Evolutionary conservation across 805 yeast species (phyloP), one percentile per base, ranked within the genome.

Genomic region (Myxozyma geophila): DNA sequence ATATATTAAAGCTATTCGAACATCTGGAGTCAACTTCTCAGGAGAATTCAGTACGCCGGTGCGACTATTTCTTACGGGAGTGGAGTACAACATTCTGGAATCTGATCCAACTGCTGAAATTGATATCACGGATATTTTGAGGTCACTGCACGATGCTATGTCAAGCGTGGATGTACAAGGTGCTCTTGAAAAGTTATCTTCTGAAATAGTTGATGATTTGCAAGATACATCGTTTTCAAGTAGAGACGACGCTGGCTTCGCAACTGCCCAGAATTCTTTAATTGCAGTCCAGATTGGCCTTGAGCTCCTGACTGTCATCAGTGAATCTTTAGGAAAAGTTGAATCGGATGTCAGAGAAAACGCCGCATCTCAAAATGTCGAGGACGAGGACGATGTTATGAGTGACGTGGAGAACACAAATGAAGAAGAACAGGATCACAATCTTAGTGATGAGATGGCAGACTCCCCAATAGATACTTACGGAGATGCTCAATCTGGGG

Each of bases 231-330:
- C 60, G 28, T 28, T 28, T 28, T 28, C 28, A 28, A 5, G 28
- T 3, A 49, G 28, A 43, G 44, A 36, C 10, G 61, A 62, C 43
- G 49, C 36, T 8, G 37, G 23, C 7, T 55, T 33, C 19, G 21
- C 51, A 19, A 36, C 51, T 13, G 84, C 89, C 2, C 81, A 82
- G 67, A 76, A 81, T 50, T 81, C 83, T 55, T 75, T 88, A 54
- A 87, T 87, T 67, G 81, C 89, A 3, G 77, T 89, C 23, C 96
- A 90, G 70, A 80, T 87, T 0, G 80, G 88, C 0, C 76, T 92
- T 23, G 98, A 93, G 74, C 74, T 93, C 39, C 78, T 90, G 28
- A 85, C 97, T 0, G 88, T 92, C 0, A 79, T 87, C 7, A 82
- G 88, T 69, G 97, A 92, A 74, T 75, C 78, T 36, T 70, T 80